Evolutionary conservation across 73 alveolate species (phyloP).

Genomic region (Durusdinium trenchii): DNA sequence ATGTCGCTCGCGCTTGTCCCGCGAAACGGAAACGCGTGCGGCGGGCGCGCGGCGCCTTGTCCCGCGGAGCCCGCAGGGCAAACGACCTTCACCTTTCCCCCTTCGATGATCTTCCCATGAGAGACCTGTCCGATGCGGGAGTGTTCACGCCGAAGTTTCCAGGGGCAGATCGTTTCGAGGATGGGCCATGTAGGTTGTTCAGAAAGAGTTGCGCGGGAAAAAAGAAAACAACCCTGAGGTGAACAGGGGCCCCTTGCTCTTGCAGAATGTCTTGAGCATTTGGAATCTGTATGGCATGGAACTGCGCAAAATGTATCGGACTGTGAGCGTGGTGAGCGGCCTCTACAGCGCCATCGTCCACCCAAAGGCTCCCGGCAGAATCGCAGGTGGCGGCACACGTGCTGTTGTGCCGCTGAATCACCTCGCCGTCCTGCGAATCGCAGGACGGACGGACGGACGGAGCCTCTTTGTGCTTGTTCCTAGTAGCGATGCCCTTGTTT

Average conservation of each 20-base stretch:
- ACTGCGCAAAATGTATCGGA: too few species aligned
- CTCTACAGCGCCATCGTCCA: conserved; percentile 86
- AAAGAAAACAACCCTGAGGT: neutral
- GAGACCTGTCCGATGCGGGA: neutral
- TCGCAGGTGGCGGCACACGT: conserved; percentile 64
- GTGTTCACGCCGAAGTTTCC: neutral
- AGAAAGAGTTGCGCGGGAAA: too few species aligned
- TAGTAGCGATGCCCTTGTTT: too few species aligned
- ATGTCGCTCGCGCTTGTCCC: too few species aligned
- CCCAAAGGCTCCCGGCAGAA: conserved; percentile 77
- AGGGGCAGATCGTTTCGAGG: neutral
- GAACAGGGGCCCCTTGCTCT: neutral
- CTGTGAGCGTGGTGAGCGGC: too few species aligned
- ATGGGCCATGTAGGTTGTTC: neutral
- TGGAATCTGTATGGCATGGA: too few species aligned
- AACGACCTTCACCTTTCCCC: conserved; percentile 77
- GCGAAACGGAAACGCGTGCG: too few species aligned
- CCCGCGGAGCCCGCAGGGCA: conserved; percentile 88
- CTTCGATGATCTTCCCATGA: conserved; percentile 82
- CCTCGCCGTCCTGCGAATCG: conserved; percentile 56
- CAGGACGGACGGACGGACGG: too few species aligned
- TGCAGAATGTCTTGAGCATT: too few species aligned
- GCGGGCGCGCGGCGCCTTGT: conserved; percentile 63
- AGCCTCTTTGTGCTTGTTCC: too few species aligned
- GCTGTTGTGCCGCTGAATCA: conserved; percentile 19